phyloP scores from a whole-genome alignment of 2,329 filamentous ascomycete genomes.

The Leptographium radiaticola region DNA sequence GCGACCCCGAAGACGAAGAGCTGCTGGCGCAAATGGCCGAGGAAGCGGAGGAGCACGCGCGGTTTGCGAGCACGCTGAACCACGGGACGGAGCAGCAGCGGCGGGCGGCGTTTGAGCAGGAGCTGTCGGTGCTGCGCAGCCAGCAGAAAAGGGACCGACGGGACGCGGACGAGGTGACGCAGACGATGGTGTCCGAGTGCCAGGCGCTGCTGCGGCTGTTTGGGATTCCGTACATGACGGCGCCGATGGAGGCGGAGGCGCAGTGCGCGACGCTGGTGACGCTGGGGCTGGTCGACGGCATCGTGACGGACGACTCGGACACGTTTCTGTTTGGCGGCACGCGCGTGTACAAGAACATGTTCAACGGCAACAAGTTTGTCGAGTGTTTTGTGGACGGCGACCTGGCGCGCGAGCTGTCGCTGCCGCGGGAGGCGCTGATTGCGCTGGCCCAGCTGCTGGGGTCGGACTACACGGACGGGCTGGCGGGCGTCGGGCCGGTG shows the following conservation, averaged over 20 bases:
- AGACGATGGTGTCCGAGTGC: slow-evolving; percentile 91
- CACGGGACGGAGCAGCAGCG: slow-evolving; percentile 58
- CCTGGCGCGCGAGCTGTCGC: slow-evolving; percentile 76
- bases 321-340: slow-evolving; percentile 95
- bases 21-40: slow-evolving; percentile 73
- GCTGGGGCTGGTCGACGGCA: slow-evolving; percentile 84
- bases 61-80: slow-evolving; percentile 82
- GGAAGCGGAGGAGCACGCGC: slow-evolving; percentile 86
- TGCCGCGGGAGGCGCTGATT: slow-evolving; percentile 79
- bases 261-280: slow-evolving; percentile 87
- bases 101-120: slow-evolving; percentile 68
- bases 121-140: slow-evolving; percentile 73
- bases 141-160: slow-evolving; percentile 94
- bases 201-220: slow-evolving; percentile 83
- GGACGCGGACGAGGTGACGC: slow-evolving; percentile 92
- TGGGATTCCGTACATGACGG: slow-evolving; percentile 90
- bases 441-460: slow-evolving; percentile 82
- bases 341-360: slow-evolving; percentile 98
- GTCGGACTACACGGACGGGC: slow-evolving; percentile 87
- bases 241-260: slow-evolving; percentile 97
- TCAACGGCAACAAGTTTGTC: slow-evolving; percentile 95
- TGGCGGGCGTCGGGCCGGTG: slow-evolving; percentile 83
- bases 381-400: slow-evolving; percentile 84
- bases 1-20: slow-evolving; percentile 86
- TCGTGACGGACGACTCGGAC: slow-evolving; percentile 95